These are phyloP conservation scores for Lasiosphaeria ovina DNA, from an alignment of 495 filamentous ascomycete genomes.

Conservation along the genomic window DNA sequence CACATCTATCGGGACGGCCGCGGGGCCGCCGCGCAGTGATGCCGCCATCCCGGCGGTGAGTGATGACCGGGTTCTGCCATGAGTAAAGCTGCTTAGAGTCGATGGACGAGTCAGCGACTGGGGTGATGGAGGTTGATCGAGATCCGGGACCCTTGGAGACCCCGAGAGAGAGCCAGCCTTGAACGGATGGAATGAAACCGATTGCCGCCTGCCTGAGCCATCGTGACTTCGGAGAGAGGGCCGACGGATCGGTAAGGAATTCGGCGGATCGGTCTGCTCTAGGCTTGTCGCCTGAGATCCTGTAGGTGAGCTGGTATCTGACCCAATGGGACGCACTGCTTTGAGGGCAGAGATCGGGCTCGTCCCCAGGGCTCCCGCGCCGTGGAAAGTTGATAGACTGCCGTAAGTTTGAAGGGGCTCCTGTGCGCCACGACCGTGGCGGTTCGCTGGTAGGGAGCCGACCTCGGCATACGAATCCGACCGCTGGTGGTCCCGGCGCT, in stretches of 20 bases:
- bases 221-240: conserved; percentile 48
- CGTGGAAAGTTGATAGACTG: conserved; percentile 89
- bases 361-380: conserved; percentile 69
- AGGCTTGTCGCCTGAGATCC: conserved; percentile 57
- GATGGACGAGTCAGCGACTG: conserved; percentile 53
- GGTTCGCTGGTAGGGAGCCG: conserved; percentile 69
- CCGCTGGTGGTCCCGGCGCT: conserved; percentile 32
- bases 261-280: conserved; percentile 35
- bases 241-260: conserved; percentile 46
- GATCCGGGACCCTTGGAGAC: conserved; percentile 59
- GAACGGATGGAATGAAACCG: conserved; percentile 89
- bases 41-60: conserved; percentile 64
- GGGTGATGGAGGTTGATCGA: conserved; percentile 56
- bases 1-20: conserved; percentile 56
- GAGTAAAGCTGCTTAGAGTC: conserved; percentile 53
- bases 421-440: conserved; percentile 46
- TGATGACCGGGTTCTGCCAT: conserved; percentile 65
- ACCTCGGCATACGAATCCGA: conserved; percentile 53
- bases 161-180: conserved; percentile 91
- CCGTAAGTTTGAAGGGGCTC: conserved; percentile 83
- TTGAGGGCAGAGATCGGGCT: conserved; percentile 86
- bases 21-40: conserved; percentile 54
- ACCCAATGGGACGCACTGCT: conserved; percentile 57
- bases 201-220: conserved; percentile 57
- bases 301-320: conserved; percentile 61